phyloP scores from a whole-genome alignment of 805 yeast genomes.

The Kodamaea kaohsiungensis region DNA sequence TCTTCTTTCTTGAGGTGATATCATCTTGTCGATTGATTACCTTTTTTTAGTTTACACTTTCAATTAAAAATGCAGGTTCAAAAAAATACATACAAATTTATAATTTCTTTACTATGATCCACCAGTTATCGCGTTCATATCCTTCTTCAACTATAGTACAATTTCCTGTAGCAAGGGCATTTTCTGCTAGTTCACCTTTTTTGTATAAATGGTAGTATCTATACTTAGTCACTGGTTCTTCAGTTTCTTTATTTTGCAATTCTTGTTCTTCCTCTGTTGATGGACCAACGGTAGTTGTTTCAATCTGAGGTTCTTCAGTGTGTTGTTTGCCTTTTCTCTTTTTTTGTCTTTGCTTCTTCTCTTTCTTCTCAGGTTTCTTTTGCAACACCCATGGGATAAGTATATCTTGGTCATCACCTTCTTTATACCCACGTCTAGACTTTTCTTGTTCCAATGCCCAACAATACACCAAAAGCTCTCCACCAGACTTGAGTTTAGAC shows the following conservation, averaged over 20 bases:
- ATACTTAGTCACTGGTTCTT: conserved; percentile 54
- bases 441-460: conserved; percentile 95
- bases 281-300: not conserved
- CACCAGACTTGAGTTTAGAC: conserved; percentile 55
- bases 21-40: conserved; percentile 17
- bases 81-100: not conserved
- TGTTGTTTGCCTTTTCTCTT: not conserved
- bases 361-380: conserved; percentile 42
- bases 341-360: conserved; percentile 3
- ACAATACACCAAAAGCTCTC: conserved; percentile 79
- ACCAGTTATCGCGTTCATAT: conserved; percentile 95
- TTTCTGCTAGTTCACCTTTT: conserved; percentile 77
- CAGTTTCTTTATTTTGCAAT: not conserved
- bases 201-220: conserved; percentile 87
- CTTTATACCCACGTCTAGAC: conserved; percentile 87
- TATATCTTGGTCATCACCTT: conserved; percentile 90
- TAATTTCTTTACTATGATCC: conserved; percentile 44
- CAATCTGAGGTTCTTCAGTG: not conserved
- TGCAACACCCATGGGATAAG: conserved; percentile 93
- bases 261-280: not conserved
- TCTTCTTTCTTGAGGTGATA: conserved; percentile 35
- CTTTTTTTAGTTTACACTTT: not conserved
- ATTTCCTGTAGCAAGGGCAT: conserved; percentile 74
- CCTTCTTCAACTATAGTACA: conserved; percentile 63
- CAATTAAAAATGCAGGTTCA: not conserved